These are phyloP conservation scores for Cyphellophora attinorum DNA, from an alignment of 2,329 filamentous ascomycete genomes.

Conservation along the genomic window DNA sequence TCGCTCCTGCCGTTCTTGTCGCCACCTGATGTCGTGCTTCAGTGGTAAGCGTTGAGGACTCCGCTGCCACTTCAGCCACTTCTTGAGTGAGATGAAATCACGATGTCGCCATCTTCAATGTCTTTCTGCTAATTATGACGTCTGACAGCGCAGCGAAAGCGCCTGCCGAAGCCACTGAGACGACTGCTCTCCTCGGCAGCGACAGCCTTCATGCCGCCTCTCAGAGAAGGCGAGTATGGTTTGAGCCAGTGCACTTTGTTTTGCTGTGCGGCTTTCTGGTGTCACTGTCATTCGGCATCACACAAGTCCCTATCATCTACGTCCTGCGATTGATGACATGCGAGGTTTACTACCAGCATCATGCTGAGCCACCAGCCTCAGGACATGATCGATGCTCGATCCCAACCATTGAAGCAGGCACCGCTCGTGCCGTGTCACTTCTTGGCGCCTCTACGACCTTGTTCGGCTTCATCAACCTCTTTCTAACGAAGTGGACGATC, in stretches of 20 bases:
- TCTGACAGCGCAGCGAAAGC: too few relatives aligned
- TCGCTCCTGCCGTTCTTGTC: too few relatives aligned
- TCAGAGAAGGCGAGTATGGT: constrained; percentile 5
- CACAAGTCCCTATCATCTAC: constrained; percentile 47
- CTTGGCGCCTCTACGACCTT: constrained; percentile 59
- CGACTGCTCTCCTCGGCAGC: too few relatives aligned
- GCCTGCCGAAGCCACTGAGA: too few relatives aligned
- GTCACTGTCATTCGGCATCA: constrained; percentile 41
- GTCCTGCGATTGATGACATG: constrained; percentile 65
- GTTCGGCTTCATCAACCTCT: constrained; percentile 58
- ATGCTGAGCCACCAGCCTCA: constrained; percentile 21
- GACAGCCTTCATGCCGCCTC: too few relatives aligned
- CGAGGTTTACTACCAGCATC: constrained; percentile 55
- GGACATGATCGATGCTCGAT: constrained; percentile 47
- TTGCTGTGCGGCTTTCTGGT: constrained; percentile 53
- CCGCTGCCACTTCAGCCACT: too few relatives aligned
- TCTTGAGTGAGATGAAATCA: too few relatives aligned
- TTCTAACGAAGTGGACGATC: constrained; percentile 57
- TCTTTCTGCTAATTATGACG: too few relatives aligned
- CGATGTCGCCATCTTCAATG: too few relatives aligned
- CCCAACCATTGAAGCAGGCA: constrained; percentile 54
- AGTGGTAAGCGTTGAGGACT: too few relatives aligned
- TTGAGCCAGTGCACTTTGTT: constrained; percentile 13
- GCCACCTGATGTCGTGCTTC: too few relatives aligned
- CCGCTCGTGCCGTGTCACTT: constrained; percentile 54